phyloP scores from a whole-genome alignment of 2,329 filamentous ascomycete genomes.

The Diaporthe sp. region DNA sequence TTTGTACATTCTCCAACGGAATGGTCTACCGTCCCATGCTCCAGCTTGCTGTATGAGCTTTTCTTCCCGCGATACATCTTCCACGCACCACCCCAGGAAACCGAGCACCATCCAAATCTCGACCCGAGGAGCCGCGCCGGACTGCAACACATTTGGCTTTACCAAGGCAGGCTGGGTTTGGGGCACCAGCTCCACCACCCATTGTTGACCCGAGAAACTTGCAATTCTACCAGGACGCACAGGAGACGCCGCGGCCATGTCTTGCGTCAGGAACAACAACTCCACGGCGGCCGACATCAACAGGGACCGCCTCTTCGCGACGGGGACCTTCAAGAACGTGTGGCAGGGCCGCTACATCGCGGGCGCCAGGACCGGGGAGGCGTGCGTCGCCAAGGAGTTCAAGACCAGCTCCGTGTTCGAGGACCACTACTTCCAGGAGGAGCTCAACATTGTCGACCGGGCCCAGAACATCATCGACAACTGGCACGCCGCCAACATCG shows the following conservation, averaged over 20 bases:
- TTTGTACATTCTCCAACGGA: not conserved
- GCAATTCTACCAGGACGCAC: no score
- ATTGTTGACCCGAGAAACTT: not conserved
- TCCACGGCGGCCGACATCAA: slow-evolving; percentile 33
- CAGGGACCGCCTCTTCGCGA: slow-evolving; percentile 23
- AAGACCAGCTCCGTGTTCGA: slow-evolving; percentile 30
- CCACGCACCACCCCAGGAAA: not conserved
- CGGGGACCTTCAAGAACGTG: slow-evolving; percentile 36
- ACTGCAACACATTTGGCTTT: not conserved
- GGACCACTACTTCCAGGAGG: slow-evolving; percentile 37
- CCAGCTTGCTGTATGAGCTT: slow-evolving; percentile 26
- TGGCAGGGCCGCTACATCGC: slow-evolving; percentile 30
- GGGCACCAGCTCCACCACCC: not conserved
- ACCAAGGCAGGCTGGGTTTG: not conserved
- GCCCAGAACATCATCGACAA: slow-evolving; percentile 33
- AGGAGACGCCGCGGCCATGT: not conserved
- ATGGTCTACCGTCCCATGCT: not conserved
- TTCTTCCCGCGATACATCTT: not conserved
- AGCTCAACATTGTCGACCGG: slow-evolving; percentile 33
- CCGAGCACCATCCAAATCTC: not conserved
- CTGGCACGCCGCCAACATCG: slow-evolving; percentile 42
- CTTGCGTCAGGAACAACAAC: slow-evolving; percentile 25
- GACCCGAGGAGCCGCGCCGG: not conserved
- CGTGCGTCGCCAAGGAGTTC: slow-evolving; percentile 38
- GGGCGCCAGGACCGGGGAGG: slow-evolving; percentile 15